Evolutionary conservation across 2,329 filamentous ascomycete species (phyloP), one percentile per base, ranked within the genome.

Genomic region (Tympanopsis confertula): DNA sequence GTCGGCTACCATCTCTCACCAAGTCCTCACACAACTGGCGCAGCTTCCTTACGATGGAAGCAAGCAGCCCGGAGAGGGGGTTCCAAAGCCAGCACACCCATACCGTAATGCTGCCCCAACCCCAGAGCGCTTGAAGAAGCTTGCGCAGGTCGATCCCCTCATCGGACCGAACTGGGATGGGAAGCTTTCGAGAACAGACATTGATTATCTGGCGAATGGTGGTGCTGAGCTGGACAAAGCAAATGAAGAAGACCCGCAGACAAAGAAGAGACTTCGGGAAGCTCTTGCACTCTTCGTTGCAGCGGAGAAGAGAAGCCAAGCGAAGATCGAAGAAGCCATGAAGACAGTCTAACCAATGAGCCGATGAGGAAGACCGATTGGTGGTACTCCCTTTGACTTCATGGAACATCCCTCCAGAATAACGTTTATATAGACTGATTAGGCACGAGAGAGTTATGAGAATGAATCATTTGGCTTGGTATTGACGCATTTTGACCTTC

Each of bases 151-250:
- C 12, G 63, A 69, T 42, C 60, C 63, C 0, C 51, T 69, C 20
- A 54, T 51, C 1, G 53, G 48, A 2, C 44, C 55, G 3, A 46
- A 49, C 14, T 61, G 54, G 54, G 57, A 65, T 29, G 61, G 59
- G 22, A 59, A 57, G 40, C 43, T 62, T 13, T 58, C 58, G 0
- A 51, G 51, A 19, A 61, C 57, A 2, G 53, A 61, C 15, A 50
- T 63, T 2, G 64, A 70, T 44, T 70, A 68, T 41, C 58, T 70
- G 13, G 59, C 59, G 4, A 54, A 69, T 36, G 55, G 56, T 5
- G 66, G 66, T 4, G 56, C 45, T 20, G 56, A 52, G 40, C 52
- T 71, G 17, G 54, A 63, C 10, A 57, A 57, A 38, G 60, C 63
- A 4, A 63, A 66, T 37, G 52, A 52, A 20, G 50, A 50, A 10